phyloP scores from a whole-genome alignment of 192 early-diverging fungal species.

The Gonapodya sp. region DNA sequence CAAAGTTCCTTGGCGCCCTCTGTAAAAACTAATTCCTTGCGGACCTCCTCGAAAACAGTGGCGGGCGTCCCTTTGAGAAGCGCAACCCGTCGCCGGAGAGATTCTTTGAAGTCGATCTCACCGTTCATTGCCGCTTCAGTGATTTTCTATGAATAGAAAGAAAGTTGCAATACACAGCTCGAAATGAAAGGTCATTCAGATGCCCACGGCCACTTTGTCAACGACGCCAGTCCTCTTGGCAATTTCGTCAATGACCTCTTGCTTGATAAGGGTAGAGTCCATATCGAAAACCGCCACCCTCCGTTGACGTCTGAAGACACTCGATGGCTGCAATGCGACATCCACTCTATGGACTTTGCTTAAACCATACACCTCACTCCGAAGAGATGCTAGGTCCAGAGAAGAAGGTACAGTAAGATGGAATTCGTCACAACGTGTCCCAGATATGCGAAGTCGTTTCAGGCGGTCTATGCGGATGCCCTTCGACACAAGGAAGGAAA shows the following conservation, averaged over 20 bases:
- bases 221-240: slow-evolving; percentile 85
- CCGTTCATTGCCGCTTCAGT: slow-evolving; percentile 96
- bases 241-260: slow-evolving; percentile 99
- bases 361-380: slow-evolving; percentile 60
- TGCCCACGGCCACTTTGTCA: slow-evolving; percentile 71
- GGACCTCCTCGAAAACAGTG: slow-evolving; percentile 68
- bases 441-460: slow-evolving; percentile 58
- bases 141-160: slow-evolving; percentile 50
- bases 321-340: slow-evolving; percentile 79
- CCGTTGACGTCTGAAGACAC: slow-evolving; percentile 80
- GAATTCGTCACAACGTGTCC: slow-evolving; percentile 68
- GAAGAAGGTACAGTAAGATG: slow-evolving; percentile 65
- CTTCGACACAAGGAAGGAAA: slow-evolving; percentile 57
- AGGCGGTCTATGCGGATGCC: slow-evolving; percentile 83
- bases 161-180: neutral
- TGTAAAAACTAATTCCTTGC: slow-evolving; percentile 68
- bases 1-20: slow-evolving; percentile 88
- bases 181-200: neutral
- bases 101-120: slow-evolving; percentile 96
- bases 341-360: slow-evolving; percentile 62
- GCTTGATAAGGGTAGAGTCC: slow-evolving; percentile 97
- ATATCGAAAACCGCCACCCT: slow-evolving; percentile 98
- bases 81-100: slow-evolving; percentile 71
- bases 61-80: slow-evolving; percentile 80
- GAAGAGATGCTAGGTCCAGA: slow-evolving; percentile 55